These are phyloP conservation scores for Pisolithus marmoratus DNA, from an alignment of 768 basidiomycete genomes.

Conservation along the genomic window DNA sequence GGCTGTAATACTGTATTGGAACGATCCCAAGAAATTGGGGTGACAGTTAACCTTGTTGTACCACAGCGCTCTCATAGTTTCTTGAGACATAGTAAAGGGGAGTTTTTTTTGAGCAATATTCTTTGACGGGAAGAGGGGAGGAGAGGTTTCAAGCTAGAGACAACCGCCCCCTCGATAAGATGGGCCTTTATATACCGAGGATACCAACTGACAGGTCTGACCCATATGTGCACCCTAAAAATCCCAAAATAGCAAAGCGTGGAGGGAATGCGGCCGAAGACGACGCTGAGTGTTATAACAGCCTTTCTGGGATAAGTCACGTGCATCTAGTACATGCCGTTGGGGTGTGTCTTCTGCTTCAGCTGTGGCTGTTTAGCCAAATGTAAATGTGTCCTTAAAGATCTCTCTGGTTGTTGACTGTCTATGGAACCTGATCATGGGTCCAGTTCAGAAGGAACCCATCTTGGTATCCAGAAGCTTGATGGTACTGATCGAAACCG, in stretches of 20 bases:
- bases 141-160: no score
- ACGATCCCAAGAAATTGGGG: neutral
- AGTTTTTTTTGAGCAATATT: neutral
- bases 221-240: neutral
- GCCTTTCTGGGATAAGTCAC: neutral
- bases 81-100: constrained; percentile 41
- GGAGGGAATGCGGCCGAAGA: no score
- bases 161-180: no score
- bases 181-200: neutral
- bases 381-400: no score
- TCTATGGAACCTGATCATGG: constrained; percentile 13
- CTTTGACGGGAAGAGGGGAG: no score
- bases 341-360: no score
- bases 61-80: constrained; percentile 71
- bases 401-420: neutral
- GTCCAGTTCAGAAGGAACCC: constrained; percentile 4
- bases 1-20: constrained; percentile 39
- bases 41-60: constrained; percentile 49
- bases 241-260: neutral
- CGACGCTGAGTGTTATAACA: no score
- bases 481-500: neutral
- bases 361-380: no score
- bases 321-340: neutral
- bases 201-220: neutral
- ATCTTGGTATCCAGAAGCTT: neutral